Evolutionary conservation across 1,139 yeast species (phyloP), one percentile per base, ranked within the genome.

Genomic region (Yamadazyma triangularis): DNA sequence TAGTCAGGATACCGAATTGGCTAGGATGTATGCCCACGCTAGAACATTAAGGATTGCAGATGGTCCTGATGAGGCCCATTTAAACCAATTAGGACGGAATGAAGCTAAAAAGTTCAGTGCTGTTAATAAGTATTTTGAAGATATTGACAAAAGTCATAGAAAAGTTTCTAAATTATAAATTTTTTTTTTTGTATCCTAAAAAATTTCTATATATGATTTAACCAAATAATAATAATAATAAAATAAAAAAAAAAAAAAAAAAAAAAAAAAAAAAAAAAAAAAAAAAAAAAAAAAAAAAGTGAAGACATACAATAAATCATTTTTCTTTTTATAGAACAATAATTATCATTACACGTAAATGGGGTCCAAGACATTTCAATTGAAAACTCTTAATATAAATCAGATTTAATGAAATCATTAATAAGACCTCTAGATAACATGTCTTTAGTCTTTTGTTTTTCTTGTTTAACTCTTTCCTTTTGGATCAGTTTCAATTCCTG

Each of bases 1-100:
- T 11, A 65, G 73, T 20, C 79, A 78, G 51, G 87, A 79, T 42
- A 71, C 79, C 10, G 79, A 75, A 33, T 61, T 80, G 47, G 78
- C 85, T 1, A 55, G 69, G 38, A 57, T 72, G 59, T 80, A 73
- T 54, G 76, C 79, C 19, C 57, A 58, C 39, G 64, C 73, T 37
- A 65, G 87, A 52, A 77, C 82, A 24, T 64, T 79, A 36, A 62
- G 86, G 39, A 75, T 79, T 37, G 86, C 87, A 12, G 88, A 80
- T 50, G 86, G 87, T 8, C 87, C 88, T 2, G 87, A 79, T 56
- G 87, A 79, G 55, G 82, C 82, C 6, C 86, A 80, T 51, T 59
- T 77, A 52, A 61, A 63, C 42, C 86, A 79, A 54, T 62, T 79
- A 44, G 85, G 76, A 8, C 60, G 75, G 34, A 52, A 58, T 26